These are phyloP conservation scores for Talaromyces piceae DNA, from an alignment of 2,329 filamentous ascomycete genomes.

Conservation along the genomic window DNA sequence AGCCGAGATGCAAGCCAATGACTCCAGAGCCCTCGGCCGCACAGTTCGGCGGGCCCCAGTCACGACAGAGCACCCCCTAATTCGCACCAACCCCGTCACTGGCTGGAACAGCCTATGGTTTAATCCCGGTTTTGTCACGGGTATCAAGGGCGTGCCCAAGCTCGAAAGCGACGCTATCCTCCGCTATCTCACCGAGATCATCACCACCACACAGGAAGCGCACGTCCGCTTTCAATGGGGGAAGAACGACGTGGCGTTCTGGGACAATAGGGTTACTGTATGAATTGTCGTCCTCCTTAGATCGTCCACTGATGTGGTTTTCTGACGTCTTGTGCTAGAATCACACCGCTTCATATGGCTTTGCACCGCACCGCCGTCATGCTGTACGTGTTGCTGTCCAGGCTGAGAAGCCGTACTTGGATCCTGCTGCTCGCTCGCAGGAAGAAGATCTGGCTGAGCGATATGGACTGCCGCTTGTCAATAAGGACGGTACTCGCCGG, in stretches of 20 bases:
- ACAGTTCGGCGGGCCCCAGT: constrained; percentile 47
- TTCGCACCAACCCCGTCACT: constrained; percentile 55
- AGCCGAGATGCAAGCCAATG: constrained; percentile 47
- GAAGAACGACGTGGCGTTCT: constrained; percentile 58
- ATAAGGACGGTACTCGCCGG: constrained; percentile 49
- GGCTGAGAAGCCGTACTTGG: constrained; percentile 41
- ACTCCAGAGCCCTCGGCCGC: constrained; percentile 43
- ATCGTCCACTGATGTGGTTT: background rate
- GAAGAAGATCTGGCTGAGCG: constrained; percentile 45
- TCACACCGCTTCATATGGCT: constrained; percentile 50
- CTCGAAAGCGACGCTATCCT: constrained; percentile 49
- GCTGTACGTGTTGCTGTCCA: constrained; percentile 44
- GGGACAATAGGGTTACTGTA: constrained; percentile 57
- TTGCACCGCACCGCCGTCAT: constrained; percentile 50
- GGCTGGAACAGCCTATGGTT: constrained; percentile 56
- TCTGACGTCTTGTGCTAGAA: constrained; percentile 29
- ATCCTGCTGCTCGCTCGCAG: constrained; percentile 42
- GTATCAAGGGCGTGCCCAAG: constrained; percentile 53
- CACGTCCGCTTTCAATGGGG: constrained; percentile 62
- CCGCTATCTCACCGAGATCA: constrained; percentile 46
- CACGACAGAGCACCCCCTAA: constrained; percentile 49
- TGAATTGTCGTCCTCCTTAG: constrained; percentile 13
- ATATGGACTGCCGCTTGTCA: constrained; percentile 44
- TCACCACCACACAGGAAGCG: constrained; percentile 56
- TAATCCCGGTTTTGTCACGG: constrained; percentile 52